A percentile compares a stretch with the other conserved stretches of the same genome.
These are phyloP conservation scores for Fraxinus quadrangulata DNA, from an alignment of 257 asterid species.

Conservation along the genomic window DNA sequence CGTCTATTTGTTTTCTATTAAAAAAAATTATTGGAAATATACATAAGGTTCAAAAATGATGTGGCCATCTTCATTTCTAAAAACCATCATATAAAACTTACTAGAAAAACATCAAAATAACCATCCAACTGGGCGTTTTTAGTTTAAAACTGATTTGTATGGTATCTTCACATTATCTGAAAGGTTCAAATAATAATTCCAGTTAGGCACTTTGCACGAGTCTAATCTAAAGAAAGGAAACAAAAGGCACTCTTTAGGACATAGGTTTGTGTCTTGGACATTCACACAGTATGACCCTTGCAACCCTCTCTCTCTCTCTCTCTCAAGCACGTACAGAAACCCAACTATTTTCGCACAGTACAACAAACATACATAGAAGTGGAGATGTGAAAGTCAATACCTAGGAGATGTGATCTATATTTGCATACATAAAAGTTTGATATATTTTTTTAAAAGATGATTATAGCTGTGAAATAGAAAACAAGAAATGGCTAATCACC, in stretches of 20 bases:
- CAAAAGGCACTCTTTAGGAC: neutral
- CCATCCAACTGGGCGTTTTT: neutral
- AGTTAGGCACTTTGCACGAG: neutral
- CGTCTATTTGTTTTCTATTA: too few species aligned
- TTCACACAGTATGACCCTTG: neutral
- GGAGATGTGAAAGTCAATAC: slow-evolving; percentile 13
- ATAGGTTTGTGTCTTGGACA: neutral
- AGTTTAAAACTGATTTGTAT: neutral
- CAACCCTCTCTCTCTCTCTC: neutral
- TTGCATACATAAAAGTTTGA: neutral
- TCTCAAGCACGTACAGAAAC: neutral
- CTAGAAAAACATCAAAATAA: too few species aligned
- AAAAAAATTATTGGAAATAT: too few species aligned
- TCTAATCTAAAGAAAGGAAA: neutral
- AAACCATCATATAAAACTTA: too few species aligned
- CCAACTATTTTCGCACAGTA: neutral
- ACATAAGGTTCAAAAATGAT: too few species aligned
- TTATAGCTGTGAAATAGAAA: neutral
- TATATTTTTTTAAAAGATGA: neutral
- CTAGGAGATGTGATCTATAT: slow-evolving; percentile 1
- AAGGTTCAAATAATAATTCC: neutral
- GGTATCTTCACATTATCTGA: neutral
- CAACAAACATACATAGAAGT: neutral
- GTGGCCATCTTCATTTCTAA: too few species aligned
- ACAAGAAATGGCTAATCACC: slow-evolving; percentile 40